A percentile compares a stretch with the other conserved stretches of the same genome.
Conservation (phyloP, 208 protist species). For the Leishmania arabica region DNA sequence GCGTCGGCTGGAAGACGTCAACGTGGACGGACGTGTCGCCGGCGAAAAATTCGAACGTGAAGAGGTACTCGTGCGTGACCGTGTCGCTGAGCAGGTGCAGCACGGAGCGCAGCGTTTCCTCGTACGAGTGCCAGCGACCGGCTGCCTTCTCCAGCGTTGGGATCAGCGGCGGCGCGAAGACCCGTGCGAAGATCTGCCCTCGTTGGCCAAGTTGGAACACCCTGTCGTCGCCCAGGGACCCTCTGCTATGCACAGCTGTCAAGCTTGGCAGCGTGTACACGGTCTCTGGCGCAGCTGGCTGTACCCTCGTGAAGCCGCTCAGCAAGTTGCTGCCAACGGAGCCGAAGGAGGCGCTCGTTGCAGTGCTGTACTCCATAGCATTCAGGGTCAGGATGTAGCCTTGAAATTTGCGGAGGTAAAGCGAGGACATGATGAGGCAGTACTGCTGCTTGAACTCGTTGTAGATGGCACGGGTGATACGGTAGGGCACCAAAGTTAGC, state of each 20-base stretch:
- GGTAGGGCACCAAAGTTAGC: conserved; percentile 49
- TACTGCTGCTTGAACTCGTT: conserved; percentile 75
- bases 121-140: conserved; percentile 62
- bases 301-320: conserved; percentile 18
- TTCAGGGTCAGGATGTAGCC: conserved; percentile 82
- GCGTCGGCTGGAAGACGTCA: conserved; percentile 70
- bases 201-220: conserved; percentile 59
- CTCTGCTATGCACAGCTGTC: conserved; percentile 32
- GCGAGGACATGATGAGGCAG: conserved; percentile 67
- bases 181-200: conserved; percentile 43
- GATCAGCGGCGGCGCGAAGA: conserved; percentile 70
- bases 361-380: conserved; percentile 64
- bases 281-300: conserved; percentile 21
- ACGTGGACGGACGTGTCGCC: conserved; percentile 82
- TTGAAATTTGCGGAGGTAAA: conserved; percentile 74
- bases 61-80: conserved; percentile 89
- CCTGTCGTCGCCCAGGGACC: conserved; percentile 1
- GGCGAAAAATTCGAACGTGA: conserved; percentile 84
- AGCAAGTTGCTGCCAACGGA: conserved; percentile 19
- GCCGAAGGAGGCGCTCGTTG: conserved; percentile 12
- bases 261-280: conserved; percentile 60
- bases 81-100: conserved; percentile 74
- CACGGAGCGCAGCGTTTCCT: conserved; percentile 85
- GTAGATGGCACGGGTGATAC: conserved; percentile 73
- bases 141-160: conserved; percentile 70